Evolutionary conservation across 768 basidiomycete genomes (phyloP).

Genomic region (Tephrocybe sp.): DNA sequence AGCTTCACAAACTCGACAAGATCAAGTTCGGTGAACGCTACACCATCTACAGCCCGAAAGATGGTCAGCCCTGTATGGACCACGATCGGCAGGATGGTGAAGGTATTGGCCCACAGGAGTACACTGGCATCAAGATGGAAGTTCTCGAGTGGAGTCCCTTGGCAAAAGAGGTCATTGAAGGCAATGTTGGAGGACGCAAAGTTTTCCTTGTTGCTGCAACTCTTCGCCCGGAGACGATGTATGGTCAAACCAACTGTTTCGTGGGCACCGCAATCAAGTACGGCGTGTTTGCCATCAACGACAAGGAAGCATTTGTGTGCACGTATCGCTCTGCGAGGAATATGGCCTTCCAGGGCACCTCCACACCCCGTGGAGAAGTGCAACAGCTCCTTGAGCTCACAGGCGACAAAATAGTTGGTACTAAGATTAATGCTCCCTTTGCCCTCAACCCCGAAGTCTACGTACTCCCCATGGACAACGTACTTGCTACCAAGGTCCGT

Average conservation of each 20-base stretch:
- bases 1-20: conserved; percentile 79
- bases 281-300: conserved; percentile 85
- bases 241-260: conserved; percentile 98
- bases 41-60: conserved; percentile 98
- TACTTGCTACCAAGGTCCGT: conserved; percentile 85
- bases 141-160: conserved; percentile 79
- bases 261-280: conserved; percentile 90
- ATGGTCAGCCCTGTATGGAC: conserved; percentile 99
- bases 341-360: conserved; percentile 93
- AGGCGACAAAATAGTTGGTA: conserved; percentile 80
- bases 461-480: conserved; percentile 98
- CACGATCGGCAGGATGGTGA: conserved; percentile 97
- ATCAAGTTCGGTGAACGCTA: conserved; percentile 99
- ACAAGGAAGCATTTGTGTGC: conserved; percentile 84
- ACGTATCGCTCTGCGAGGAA: conserved; percentile 92
- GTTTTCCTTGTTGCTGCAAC: conserved; percentile 96
- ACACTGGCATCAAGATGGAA: conserved; percentile 92
- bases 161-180: conserved; percentile 61
- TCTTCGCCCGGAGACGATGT: conserved; percentile 96
- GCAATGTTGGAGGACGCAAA: conserved; percentile 72
- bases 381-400: conserved; percentile 74
- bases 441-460: conserved; percentile 83
- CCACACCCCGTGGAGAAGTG: conserved; percentile 67
- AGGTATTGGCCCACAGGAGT: conserved; percentile 92
- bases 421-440: conserved; percentile 87